Evolutionary conservation across 2,329 filamentous ascomycete genomes (phyloP).

Genomic region (Penicillium sp.): DNA sequence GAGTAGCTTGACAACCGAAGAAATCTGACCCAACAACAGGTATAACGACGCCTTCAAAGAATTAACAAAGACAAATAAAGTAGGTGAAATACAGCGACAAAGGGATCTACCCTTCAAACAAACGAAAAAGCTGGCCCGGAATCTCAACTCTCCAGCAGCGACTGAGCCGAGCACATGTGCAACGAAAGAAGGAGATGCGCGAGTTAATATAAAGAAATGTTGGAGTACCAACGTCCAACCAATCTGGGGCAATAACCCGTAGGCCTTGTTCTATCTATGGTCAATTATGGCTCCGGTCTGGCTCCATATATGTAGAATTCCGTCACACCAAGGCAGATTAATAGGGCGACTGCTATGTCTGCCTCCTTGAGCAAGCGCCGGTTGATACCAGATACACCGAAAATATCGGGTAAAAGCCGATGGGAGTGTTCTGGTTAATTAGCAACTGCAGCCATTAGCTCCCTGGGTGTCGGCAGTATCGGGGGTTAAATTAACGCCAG

Average conservation of each 20-base stretch:
- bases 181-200: conserved; percentile 1
- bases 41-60: conserved; percentile 14
- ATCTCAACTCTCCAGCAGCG: conserved; percentile 1
- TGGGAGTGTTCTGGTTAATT: conserved; percentile 22
- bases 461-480: conserved; percentile 59
- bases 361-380: background rate
- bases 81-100: conserved; percentile 13
- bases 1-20: conserved; percentile 13
- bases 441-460: conserved; percentile 62
- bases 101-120: conserved; percentile 6
- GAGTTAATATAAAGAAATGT: conserved; percentile 2
- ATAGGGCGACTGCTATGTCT: conserved; percentile 6
- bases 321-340: background rate
- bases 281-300: background rate
- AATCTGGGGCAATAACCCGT: background rate
- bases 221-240: background rate
- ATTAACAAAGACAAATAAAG: conserved; percentile 12
- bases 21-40: conserved; percentile 14
- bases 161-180: background rate
- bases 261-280: background rate
- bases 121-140: background rate
- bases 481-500: conserved; percentile 64
- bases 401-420: background rate
- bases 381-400: background rate
- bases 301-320: conserved; percentile 3